phyloP scores from a whole-genome alignment of 2,329 filamentous ascomycete species.

The Colletotrichum cuscutae region DNA sequence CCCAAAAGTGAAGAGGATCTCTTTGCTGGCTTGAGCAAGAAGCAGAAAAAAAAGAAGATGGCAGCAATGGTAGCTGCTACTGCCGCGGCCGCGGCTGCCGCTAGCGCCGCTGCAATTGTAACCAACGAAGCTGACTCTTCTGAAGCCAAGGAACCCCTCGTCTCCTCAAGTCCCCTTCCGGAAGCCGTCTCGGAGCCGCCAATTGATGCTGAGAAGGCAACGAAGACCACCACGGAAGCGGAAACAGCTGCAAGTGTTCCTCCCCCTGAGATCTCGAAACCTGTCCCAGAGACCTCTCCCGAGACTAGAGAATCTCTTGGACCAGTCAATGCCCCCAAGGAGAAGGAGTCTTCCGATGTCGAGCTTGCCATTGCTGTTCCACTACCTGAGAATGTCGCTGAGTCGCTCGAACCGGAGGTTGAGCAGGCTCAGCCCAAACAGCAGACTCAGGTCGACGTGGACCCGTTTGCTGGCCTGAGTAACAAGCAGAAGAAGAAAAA shows the following conservation, averaged over 20 bases:
- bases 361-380: not conserved
- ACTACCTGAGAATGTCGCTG: too few species aligned
- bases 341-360: not conserved
- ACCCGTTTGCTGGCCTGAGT: conserved; percentile 1
- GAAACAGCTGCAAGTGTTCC: not conserved
- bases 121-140: not conserved
- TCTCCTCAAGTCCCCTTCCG: conserved; percentile 8
- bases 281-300: not conserved
- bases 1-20: conserved; percentile 36
- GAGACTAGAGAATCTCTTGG: not conserved
- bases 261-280: not conserved
- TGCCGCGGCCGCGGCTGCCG: not conserved
- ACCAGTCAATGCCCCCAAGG: not conserved
- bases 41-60: not conserved
- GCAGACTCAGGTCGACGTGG: conserved; percentile 35
- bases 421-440: not conserved
- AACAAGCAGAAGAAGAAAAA: not conserved
- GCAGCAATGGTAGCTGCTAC: not conserved
- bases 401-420: not conserved
- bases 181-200: not conserved
- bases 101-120: too few species aligned
- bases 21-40: not conserved
- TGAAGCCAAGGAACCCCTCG: not conserved
- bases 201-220: not conserved
- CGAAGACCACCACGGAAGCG: not conserved